Evolutionary conservation across 768 basidiomycete species (phyloP), one percentile per base, ranked within the genome.

Genomic region (Albatrellus ellisii): DNA sequence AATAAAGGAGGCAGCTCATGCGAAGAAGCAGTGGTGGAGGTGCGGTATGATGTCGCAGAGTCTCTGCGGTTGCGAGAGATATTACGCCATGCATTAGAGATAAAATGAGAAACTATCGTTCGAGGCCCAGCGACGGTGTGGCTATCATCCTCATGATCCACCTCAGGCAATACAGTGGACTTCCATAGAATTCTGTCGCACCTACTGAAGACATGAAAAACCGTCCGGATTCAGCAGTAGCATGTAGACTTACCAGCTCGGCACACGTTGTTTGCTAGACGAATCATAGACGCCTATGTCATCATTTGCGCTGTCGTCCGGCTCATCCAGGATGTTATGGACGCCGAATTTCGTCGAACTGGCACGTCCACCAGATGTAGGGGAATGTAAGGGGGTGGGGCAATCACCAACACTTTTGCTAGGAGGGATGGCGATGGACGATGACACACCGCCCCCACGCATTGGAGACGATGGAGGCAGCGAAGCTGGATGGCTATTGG

Each of bases 121-220:
- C 55, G 58, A 54, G 66, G 57, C 27, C 64, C 44, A 6, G 40
- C 22, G 54, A 33, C n/a, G 54, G 38, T 39, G 53, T 67, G 63
- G 12, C 61, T 62, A 26, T 65, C 68, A 7, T 61, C 56, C 20
- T 67, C 62, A 1, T 62, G 59, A 10, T 67, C 62, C 1, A 62
- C 58, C 10, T 66, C 67, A 12, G 69, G 69, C 24, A 62, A 54
- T 20, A 82, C 66, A 0, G 79, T 86, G 4, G 80, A 69, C 58
- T 86, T 89, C 77, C 77, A 88, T 4, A 89, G 60, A 34, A 89
- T 83, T 15, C 86, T 75, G 56, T 89, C 86, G 53, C 86, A 89
- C 82, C 82, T 84, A 40, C 6, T 45, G 28, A 4, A n/a, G 18
- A 44, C 21, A 32, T 24, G 27, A 43, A 34, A 21, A 34, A 40